These are phyloP conservation scores for Tephrocybe sp. DNA, from an alignment of 768 basidiomycete species.

Conservation along the genomic window DNA sequence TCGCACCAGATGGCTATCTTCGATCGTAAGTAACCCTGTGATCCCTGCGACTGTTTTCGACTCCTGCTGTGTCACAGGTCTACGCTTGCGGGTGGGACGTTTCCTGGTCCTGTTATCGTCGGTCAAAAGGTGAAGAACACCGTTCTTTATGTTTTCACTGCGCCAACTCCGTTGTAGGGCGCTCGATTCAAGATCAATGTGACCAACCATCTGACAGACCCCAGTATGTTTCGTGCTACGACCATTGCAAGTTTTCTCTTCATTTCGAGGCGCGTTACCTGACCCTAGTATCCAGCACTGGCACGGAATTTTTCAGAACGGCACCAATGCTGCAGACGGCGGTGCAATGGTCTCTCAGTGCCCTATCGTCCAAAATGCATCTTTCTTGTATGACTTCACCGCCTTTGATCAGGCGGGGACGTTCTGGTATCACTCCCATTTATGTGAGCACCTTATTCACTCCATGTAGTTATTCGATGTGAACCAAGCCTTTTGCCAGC, in stretches of 20 bases:
- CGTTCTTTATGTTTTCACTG: neutral
- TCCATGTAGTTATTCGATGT: neutral
- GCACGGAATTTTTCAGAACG: slow-evolving; percentile 36
- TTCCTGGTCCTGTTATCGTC: slow-evolving; percentile 3
- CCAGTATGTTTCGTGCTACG: slow-evolving; percentile 7
- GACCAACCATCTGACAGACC: slow-evolving; percentile 5
- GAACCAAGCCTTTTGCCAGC: neutral
- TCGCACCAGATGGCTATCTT: slow-evolving; percentile 6
- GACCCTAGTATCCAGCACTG: slow-evolving; percentile 29
- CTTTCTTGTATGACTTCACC: slow-evolving; percentile 35
- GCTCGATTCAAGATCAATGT: slow-evolving; percentile 6
- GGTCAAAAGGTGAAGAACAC: slow-evolving; percentile 2
- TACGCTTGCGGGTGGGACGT: slow-evolving; percentile 5
- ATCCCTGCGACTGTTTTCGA: neutral
- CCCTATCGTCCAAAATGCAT: slow-evolving; percentile 32
- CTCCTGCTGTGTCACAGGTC: neutral
- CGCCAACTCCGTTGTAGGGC: neutral
- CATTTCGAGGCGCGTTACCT: neutral
- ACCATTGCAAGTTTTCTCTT: slow-evolving; percentile 1
- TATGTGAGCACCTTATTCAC: slow-evolving; percentile 19
- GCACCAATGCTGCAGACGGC: slow-evolving; percentile 41
- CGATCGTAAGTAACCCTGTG: neutral
- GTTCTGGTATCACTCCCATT: slow-evolving; percentile 24
- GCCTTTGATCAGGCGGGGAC: slow-evolving; percentile 19
- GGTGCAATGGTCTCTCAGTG: slow-evolving; percentile 35